Evolutionary conservation across 176 grass and related monocot genomes (phyloP).

Genomic region (Pharus latifolius): DNA sequence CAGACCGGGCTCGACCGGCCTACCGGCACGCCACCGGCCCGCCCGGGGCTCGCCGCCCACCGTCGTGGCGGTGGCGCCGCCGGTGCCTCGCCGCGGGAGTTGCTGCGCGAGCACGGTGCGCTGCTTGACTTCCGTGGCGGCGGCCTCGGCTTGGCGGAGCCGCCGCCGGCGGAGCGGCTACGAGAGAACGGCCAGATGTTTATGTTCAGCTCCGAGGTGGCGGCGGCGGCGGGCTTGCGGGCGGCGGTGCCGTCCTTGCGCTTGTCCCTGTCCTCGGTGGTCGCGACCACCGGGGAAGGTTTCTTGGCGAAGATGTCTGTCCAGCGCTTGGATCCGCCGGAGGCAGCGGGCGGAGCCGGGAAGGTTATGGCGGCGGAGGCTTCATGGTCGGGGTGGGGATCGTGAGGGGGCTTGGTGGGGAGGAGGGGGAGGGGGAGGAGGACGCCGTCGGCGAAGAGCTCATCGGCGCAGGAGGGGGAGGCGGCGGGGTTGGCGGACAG

Average conservation of each 20-base stretch:
- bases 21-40: conserved; percentile 45
- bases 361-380: not conserved
- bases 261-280: conserved; percentile 27
- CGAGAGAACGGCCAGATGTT: conserved; percentile 87
- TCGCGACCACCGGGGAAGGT: not conserved
- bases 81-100: conserved; percentile 59
- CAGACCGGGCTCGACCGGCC: conserved; percentile 73
- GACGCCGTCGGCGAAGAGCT: conserved; percentile 66
- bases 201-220: conserved; percentile 59
- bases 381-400: not conserved
- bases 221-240: conserved; percentile 1
- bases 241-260: not conserved
- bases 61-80: not conserved
- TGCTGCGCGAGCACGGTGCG: conserved; percentile 83
- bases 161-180: conserved; percentile 59
- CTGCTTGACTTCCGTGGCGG: conserved; percentile 43
- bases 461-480: conserved; percentile 40
- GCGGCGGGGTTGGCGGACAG: conserved; percentile 18
- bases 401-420: not conserved
- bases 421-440: conserved; percentile 38
- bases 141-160: not conserved
- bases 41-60: conserved; percentile 61
- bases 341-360: not conserved
- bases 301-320: conserved; percentile 77
- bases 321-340: conserved; percentile 57